These are phyloP conservation scores for Phytomonas sp. DNA, from an alignment of 208 protist genomes.

Conservation along the genomic window DNA sequence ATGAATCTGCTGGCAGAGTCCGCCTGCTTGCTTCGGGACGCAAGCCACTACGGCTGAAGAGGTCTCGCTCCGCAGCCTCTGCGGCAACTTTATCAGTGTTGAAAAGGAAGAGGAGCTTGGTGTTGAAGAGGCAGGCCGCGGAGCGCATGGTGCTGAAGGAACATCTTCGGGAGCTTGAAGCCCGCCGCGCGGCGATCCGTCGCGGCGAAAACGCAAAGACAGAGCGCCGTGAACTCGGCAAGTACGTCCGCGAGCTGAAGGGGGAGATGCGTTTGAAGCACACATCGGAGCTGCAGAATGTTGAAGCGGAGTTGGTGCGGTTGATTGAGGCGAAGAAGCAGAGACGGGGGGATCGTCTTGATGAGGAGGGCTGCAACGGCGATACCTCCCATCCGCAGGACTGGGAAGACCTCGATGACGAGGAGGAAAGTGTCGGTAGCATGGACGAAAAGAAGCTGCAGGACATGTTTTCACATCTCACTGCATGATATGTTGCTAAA, in stretches of 20 bases:
- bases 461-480: slow-evolving; percentile 81
- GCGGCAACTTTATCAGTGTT: background rate
- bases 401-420: slow-evolving; percentile 48
- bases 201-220: slow-evolving; percentile 65
- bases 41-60: background rate
- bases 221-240: slow-evolving; percentile 81
- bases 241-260: slow-evolving; percentile 82
- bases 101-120: slow-evolving; percentile 38
- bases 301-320: slow-evolving; percentile 55
- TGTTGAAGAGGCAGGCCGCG: slow-evolving; percentile 64
- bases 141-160: slow-evolving; percentile 84
- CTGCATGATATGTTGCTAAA: slow-evolving; percentile 23
- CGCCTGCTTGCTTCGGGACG: background rate
- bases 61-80: background rate
- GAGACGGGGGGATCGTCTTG: slow-evolving; percentile 7
- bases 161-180: slow-evolving; percentile 65
- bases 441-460: slow-evolving; percentile 52
- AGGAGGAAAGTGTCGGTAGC: slow-evolving; percentile 17
- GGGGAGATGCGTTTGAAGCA: slow-evolving; percentile 76
- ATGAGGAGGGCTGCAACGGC: slow-evolving; percentile 25
- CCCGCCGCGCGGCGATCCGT: slow-evolving; percentile 43
- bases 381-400: slow-evolving; percentile 4
- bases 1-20: background rate
- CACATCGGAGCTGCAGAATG: slow-evolving; percentile 37
- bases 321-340: slow-evolving; percentile 20